Evolutionary conservation across 305 asterid species (phyloP), one percentile per base, ranked within the genome.

Genomic region (Striga hermonthica): DNA sequence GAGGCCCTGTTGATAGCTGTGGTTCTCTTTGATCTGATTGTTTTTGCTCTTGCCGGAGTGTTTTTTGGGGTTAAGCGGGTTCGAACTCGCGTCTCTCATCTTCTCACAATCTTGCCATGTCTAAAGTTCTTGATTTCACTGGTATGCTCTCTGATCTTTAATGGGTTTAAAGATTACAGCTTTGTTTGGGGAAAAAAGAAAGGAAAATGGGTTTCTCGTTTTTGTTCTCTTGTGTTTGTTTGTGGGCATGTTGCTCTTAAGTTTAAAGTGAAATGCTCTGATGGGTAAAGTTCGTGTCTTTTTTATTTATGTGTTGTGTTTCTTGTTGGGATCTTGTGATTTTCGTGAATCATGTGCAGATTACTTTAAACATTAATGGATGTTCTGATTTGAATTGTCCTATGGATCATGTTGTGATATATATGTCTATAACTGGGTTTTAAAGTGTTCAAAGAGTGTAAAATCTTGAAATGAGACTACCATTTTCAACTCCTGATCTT

Each of bases 101-200:
- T 52, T 75, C 66, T 71, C 62, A 74, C 71, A 12, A 66, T 49
- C 22, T 70, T 65, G 60, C 75, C 79, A 89, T 93, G 98, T 82
- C 95, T 80, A 63, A 86, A 76, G 78, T 93, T 75, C 62, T 85
- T 60, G 82, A 81, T 76, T 87, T 83, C 88, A 78, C 78, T 76
- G 95, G 96, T 92, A 87, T 57, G 80, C 12, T 10, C 34, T 74
- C 59, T 8, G 41, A 67, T 72, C 78, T 59, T 77, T 62, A 60
- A 7, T 77, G 64, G 75, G 62, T 65, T 78, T 38, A 72, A 45
- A 72, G 54, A 63, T 4, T 68, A 70, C 58, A 37, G 12, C 8
- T 31, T 72, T 64, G 5, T 36, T 7, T 56, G 31, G 31, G 31
- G 31, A 22, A 22, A 22, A 22, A 22, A 22, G 2, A 22, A 22